Evolutionary conservation across 768 basidiomycete species (phyloP), one percentile per base, ranked within the genome.

Genomic region (Lactarius hatsudake): DNA sequence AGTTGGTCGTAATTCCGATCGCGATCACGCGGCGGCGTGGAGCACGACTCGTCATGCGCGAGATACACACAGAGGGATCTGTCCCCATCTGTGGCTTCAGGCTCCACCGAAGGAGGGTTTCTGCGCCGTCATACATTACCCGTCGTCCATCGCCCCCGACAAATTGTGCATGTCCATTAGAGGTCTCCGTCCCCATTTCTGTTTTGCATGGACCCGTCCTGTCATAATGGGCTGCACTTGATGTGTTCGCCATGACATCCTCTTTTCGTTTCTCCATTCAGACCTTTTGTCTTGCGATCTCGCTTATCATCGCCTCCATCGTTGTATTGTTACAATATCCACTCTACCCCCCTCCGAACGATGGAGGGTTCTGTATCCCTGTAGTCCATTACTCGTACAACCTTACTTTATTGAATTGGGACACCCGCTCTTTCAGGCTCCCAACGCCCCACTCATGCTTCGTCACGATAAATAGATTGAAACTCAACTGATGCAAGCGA

Each of bases 151-250:
- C 6, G 5, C 17, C 17, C 23, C 23, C 26, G 26, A 26, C 13
- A 26, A 51, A 15, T 53, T 26, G 51, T 53, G 51, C 51, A 53
- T 26, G 51, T 26, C 26, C 42, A 23, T 36, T 56, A 61, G 60
- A 61, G 43, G 56, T 34, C 58, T 57, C 28, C 18, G 13, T 51
- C 43, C 30, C 51, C 36, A 51, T 62, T 42, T 45, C 45, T 30
- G 55, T 53, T 58, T 57, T 62, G 36, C 36, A 30, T 20, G 28
- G 36, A 62, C 26, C 30, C 20, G 17, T 17, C 60, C 32, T 36
- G 8, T 7, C 40, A 36, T 58, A 48, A 30, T 38, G 32, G 65
- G 34, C 45, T 42, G 34, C 65, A 58, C 65, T 66, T 68, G 66
- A 62, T 20, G 66, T 69, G 61, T 42, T 30, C 40, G 51, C 45